phyloP scores from a whole-genome alignment of 176 grass and related monocot species.

The Oryza australiensis region DNA sequence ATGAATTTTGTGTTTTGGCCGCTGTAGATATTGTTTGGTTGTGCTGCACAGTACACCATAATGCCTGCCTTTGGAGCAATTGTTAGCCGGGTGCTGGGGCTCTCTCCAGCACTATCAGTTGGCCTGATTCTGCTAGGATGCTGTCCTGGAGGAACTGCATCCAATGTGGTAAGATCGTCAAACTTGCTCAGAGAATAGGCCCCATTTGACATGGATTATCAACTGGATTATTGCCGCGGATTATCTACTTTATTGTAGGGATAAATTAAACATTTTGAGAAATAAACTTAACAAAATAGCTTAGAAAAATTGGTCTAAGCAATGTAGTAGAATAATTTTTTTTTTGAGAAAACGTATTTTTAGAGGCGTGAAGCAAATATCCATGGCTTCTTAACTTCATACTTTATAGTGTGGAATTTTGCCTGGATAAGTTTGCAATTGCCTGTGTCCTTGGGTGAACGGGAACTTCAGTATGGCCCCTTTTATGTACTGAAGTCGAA shows the following conservation, averaged over 20 bases:
- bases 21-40: conserved; percentile 67
- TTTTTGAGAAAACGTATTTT: too few relatives aligned
- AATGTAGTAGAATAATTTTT: too few relatives aligned
- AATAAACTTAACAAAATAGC: too few relatives aligned
- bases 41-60: conserved; percentile 64
- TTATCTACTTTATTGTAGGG: too few relatives aligned
- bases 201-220: too few relatives aligned
- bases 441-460: neutral
- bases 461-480: neutral
- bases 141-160: conserved; percentile 87
- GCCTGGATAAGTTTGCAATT: neutral
- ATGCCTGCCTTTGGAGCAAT: conserved; percentile 64
- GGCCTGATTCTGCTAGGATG: conserved; percentile 68
- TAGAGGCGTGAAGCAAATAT: too few relatives aligned
- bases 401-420: neutral
- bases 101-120: conserved; percentile 56
- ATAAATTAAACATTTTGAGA: too few relatives aligned
- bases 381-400: neutral
- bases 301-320: too few relatives aligned
- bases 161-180: conserved; percentile 69
- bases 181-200: neutral
- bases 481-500: neutral
- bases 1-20: neutral
- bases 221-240: too few relatives aligned
- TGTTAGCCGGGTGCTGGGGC: conserved; percentile 57